Percentiles rank a stretch among this genome's conserved stretches.
These are phyloP conservation scores for Bombardia bombarda DNA, from an alignment of 495 filamentous ascomycete species.

Conservation along the genomic window DNA sequence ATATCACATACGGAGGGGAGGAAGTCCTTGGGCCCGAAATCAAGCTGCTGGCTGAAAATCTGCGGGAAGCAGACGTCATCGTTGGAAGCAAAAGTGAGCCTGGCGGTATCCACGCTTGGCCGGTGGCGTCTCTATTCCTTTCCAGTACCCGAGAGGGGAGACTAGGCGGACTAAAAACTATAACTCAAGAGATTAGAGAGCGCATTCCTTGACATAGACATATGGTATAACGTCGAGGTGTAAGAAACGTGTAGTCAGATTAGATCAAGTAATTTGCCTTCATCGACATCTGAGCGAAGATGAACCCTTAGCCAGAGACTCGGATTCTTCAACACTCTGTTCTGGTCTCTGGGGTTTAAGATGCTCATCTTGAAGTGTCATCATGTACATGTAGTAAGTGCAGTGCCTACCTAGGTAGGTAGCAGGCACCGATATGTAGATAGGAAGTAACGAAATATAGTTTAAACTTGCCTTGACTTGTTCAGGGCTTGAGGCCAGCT, in stretches of 20 bases:
- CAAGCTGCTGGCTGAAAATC: constrained; percentile 37
- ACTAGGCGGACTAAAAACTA: constrained; percentile 45
- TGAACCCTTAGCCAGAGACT: constrained; percentile 36
- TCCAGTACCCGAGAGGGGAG: constrained; percentile 46
- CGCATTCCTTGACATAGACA: constrained; percentile 16
- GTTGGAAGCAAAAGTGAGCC: constrained; percentile 44
- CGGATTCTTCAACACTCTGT: constrained; percentile 35
- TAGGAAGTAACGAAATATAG: too few species aligned
- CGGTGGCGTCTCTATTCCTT: constrained; percentile 62
- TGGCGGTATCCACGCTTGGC: constrained; percentile 71
- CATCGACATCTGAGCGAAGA: constrained; percentile 38
- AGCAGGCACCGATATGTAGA: background rate
- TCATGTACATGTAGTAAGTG: constrained; percentile 16
- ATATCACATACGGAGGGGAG: constrained; percentile 59
- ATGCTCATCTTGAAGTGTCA: constrained; percentile 37
- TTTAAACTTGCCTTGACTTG: background rate
- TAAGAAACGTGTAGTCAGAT: constrained; percentile 30
- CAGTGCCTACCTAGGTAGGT: background rate
- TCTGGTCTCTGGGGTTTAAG: constrained; percentile 31
- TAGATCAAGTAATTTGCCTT: constrained; percentile 48
- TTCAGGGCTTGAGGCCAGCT: background rate
- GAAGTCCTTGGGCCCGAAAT: constrained; percentile 65
- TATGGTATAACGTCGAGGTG: background rate
- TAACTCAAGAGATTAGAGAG: constrained; percentile 44
- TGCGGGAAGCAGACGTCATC: constrained; percentile 37